Conservation (phyloP, 176 grass and related monocot species). For the Elaeis guineensis region DNA sequence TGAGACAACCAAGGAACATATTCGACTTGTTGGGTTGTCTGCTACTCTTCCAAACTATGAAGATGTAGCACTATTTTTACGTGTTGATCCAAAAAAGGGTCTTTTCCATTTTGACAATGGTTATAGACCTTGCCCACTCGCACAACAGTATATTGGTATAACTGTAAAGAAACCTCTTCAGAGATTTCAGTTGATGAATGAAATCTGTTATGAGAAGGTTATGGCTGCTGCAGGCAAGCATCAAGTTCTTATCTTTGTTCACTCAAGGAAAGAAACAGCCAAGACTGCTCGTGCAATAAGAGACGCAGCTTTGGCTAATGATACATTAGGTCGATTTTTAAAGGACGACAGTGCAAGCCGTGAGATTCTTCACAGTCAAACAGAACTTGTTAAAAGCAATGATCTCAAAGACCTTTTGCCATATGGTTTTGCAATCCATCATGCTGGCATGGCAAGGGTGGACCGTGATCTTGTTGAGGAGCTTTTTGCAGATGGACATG, state of each 20-base stretch:
- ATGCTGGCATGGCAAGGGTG: slow-evolving; percentile 81
- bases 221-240: slow-evolving; percentile 85
- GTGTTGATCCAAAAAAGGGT: slow-evolving; percentile 38
- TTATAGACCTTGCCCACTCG: slow-evolving; percentile 89
- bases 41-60: slow-evolving; percentile 88
- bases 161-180: slow-evolving; percentile 89
- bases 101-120: slow-evolving; percentile 96
- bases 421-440: slow-evolving; percentile 97
- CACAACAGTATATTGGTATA: slow-evolving; percentile 93
- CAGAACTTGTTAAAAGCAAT: slow-evolving; percentile 85
- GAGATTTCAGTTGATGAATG: slow-evolving; percentile 96
- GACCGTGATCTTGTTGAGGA: slow-evolving; percentile 83
- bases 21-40: slow-evolving; percentile 77
- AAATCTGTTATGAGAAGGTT: slow-evolving; percentile 95
- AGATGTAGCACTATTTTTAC: slow-evolving; percentile 81
- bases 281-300: slow-evolving; percentile 91
- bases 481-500: slow-evolving; percentile 80
- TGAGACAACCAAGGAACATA: slow-evolving; percentile 78
- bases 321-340: slow-evolving; percentile 72
- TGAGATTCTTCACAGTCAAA: slow-evolving; percentile 77
- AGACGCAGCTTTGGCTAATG: slow-evolving; percentile 73
- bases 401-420: slow-evolving; percentile 87
- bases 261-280: slow-evolving; percentile 86
- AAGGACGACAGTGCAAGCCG: slow-evolving; percentile 86
- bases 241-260: slow-evolving; percentile 97